Base-by-base conservation (phyloP, 2,329 filamentous ascomycete species). In the Talaromyces sp. region DNA sequence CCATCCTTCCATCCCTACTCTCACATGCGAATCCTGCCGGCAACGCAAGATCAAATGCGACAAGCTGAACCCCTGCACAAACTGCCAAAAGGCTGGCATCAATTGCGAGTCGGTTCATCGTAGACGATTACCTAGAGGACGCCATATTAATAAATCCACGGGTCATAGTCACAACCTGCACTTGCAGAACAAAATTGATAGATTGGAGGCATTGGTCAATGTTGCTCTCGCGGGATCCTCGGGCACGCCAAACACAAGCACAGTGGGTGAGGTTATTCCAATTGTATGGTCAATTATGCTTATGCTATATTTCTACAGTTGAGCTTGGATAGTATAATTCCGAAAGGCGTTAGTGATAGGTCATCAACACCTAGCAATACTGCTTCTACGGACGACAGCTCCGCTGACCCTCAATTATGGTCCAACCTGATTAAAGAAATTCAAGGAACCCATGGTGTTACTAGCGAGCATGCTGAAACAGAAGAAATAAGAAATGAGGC, bases 1-100 rank as follows among this genome's bases (percentile, higher is more conserved):
- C 11, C 27, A 38, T 9, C n/a, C 35, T 9, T 14, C 10, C 9
- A 35, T 61, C 5, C 59, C 59, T 26, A 58, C 26, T 14, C 64
- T 65, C 32, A 66, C 63, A 52, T 65, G 63, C 50, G 63, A 63
- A 38, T 57, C 61, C 12, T 65, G 65, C 29, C 63, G 59, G 38
- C 56, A 63, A n/a, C 63, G 65, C 51, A 67, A 67, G 48, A 46
- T 65, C 43, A 65, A 65, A 53, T 65, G 64, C 53, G 65, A 66
- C 54, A 65, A 63, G 50, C 57, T 63, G 31, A 60, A 60, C 35
- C 65, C 65, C 5, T 67, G 64, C 53, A 65, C 61, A n/a, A 65
- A 64, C 26, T 67, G 65, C 38, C 52, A 54, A 21, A 52, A 55
- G 14, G 46, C 56, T 8, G 64, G 64, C 12, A 56, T 63, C 3